Evolutionary conservation across 352 stramenopile genomes (phyloP).

Genomic region (Phytophthora constricta): DNA sequence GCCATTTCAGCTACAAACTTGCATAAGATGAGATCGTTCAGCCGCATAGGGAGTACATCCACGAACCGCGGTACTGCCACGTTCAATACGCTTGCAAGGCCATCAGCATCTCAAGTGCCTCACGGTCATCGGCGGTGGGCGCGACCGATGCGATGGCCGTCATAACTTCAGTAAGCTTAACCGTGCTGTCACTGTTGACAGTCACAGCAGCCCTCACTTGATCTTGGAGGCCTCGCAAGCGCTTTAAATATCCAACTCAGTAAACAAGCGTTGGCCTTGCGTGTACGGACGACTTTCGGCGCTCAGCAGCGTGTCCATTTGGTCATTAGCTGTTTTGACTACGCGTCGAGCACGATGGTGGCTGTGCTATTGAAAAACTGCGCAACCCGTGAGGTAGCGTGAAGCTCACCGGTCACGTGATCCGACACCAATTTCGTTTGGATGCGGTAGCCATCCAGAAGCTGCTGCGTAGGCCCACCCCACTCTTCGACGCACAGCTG

Average conservation of each 20-base stretch:
- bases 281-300: slow-evolving; percentile 47
- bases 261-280: slow-evolving; percentile 45
- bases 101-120: slow-evolving; percentile 45
- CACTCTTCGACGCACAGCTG: slow-evolving; percentile 48
- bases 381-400: slow-evolving; percentile 23
- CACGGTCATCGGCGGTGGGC: slow-evolving; percentile 30
- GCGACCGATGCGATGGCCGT: slow-evolving; percentile 15
- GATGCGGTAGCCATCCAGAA: slow-evolving; percentile 31
- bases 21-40: slow-evolving; percentile 41
- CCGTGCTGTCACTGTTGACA: slow-evolving; percentile 2
- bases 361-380: slow-evolving; percentile 30
- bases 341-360: slow-evolving; percentile 21
- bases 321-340: slow-evolving; percentile 14
- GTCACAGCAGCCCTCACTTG: slow-evolving; percentile 16
- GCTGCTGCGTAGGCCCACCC: slow-evolving; percentile 34
- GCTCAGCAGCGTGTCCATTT: slow-evolving; percentile 29
- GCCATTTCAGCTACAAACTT: slow-evolving; percentile 42
- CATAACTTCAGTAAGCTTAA: slow-evolving; percentile 25
- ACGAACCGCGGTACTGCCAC: slow-evolving; percentile 43
- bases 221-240: slow-evolving; percentile 21
- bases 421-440: slow-evolving; percentile 40
- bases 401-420: slow-evolving; percentile 20
- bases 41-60: slow-evolving; percentile 43
- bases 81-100: slow-evolving; percentile 43
- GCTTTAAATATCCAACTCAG: slow-evolving; percentile 26